These are phyloP conservation scores for Dictyostelium brefeldianum DNA, from an alignment of 78 protist species.

Conservation along the genomic window DNA sequence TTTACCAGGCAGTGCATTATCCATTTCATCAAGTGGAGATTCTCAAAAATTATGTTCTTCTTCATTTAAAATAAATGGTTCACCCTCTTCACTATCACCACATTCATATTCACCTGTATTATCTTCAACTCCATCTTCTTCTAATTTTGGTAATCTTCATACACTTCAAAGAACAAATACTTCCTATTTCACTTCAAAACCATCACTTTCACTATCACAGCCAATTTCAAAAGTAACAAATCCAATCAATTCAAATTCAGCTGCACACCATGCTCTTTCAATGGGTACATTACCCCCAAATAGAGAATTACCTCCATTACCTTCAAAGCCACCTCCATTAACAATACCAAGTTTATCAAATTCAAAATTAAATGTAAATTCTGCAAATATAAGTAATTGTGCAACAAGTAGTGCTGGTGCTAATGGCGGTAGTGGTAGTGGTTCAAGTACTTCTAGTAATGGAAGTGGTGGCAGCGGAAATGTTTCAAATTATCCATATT, in stretches of 20 bases:
- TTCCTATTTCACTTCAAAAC: not conserved
- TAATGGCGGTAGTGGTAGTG: too few relatives aligned
- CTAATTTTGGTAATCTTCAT: not conserved
- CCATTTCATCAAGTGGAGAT: not conserved
- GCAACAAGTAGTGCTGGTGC: slow-evolving; percentile 1
- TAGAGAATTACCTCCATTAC: slow-evolving; percentile 12
- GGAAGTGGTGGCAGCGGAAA: too few relatives aligned
- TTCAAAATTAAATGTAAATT: not conserved
- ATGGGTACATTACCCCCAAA: not conserved
- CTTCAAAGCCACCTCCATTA: not conserved
- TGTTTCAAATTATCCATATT: not conserved
- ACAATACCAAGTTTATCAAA: not conserved
- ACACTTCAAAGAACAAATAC: slow-evolving; percentile 2
- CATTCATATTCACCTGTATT: not conserved
- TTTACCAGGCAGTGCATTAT: not conserved
- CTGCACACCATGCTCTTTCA: not conserved
- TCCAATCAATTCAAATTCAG: too few relatives aligned
- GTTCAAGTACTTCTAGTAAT: too few relatives aligned
- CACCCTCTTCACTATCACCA: not conserved
- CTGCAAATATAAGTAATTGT: not conserved
- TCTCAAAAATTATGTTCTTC: not conserved
- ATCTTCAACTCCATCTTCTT: not conserved
- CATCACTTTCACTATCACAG: not conserved
- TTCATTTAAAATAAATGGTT: not conserved
- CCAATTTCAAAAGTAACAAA: not conserved